Conservation (phyloP, 371 early-diverging fungal genomes). For the Nematocida parisii region DNA sequence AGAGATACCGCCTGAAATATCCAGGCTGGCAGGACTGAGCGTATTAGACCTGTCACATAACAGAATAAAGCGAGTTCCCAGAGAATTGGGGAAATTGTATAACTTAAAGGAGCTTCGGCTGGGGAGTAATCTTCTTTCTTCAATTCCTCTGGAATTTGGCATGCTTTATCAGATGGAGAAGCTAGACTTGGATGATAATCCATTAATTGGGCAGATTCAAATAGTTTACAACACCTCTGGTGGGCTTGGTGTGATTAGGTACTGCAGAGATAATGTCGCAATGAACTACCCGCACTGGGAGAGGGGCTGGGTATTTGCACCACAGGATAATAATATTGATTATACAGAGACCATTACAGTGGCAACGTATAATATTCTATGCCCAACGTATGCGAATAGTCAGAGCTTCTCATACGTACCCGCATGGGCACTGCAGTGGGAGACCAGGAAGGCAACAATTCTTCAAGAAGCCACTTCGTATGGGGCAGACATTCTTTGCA, state of each 20-base stretch:
- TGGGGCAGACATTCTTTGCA: conserved; percentile 84
- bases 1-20: conserved; percentile 66
- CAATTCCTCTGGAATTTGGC: conserved; percentile 84
- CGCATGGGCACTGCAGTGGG: conserved; percentile 87
- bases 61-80: conserved; percentile 77
- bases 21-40: conserved; percentile 61
- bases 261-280: conserved; percentile 80
- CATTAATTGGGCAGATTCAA: conserved; percentile 78
- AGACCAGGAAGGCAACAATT: conserved; percentile 83
- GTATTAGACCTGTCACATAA: conserved; percentile 74
- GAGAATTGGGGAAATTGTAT: conserved; percentile 81
- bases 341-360: conserved; percentile 75
- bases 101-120: conserved; percentile 79
- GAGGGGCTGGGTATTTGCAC: conserved; percentile 82
- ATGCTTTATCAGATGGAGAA: conserved; percentile 82
- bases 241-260: conserved; percentile 80
- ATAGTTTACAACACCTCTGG: conserved; percentile 76
- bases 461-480: conserved; percentile 80
- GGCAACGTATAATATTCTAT: conserved; percentile 87
- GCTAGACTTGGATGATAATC: conserved; percentile 91
- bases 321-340: conserved; percentile 60
- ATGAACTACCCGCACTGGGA: conserved; percentile 79
- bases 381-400: conserved; percentile 81
- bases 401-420: conserved; percentile 88
- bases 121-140: conserved; percentile 83